A percentile compares a stretch with the other conserved stretches of the same genome.
phyloP scores from a whole-genome alignment of 1,284 basidiomycete species.

The Clitocybe nebularis region DNA sequence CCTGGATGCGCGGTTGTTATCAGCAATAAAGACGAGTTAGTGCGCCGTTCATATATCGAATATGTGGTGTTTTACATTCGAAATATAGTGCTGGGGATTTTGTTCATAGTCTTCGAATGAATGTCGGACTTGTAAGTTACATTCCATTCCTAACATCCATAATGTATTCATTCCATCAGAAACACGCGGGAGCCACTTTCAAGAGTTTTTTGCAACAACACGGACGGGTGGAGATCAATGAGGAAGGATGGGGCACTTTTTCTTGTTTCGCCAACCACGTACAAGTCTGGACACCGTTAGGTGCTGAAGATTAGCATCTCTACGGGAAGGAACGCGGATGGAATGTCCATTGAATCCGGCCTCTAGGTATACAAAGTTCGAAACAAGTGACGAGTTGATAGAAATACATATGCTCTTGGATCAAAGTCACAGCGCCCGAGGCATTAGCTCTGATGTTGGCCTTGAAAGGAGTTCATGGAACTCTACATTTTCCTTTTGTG shows the following conservation, averaged over 20 bases:
- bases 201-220: constrained; percentile 43
- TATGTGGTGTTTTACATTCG: constrained; percentile 15
- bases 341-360: too few species aligned
- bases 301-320: background rate
- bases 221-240: constrained; percentile 38
- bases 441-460: constrained; percentile 4
- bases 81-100: constrained; percentile 18
- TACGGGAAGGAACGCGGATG: background rate
- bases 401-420: constrained; percentile 8
- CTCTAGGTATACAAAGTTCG: too few species aligned
- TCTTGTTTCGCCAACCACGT: constrained; percentile 47
- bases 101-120: constrained; percentile 54
- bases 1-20: constrained; percentile 64
- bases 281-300: constrained; percentile 50
- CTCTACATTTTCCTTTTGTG: background rate
- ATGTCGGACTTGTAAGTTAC: constrained; percentile 53
- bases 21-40: constrained; percentile 52
- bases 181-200: constrained; percentile 38
- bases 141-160: constrained; percentile 3
- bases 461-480: constrained; percentile 2
- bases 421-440: constrained; percentile 8
- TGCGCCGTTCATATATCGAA: constrained; percentile 4
- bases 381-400: too few species aligned
- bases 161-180: constrained; percentile 25
- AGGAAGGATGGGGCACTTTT: constrained; percentile 57